These are phyloP conservation scores for Kickxella alabastrina DNA, from an alignment of 192 early-diverging fungal genomes.

Conservation along the genomic window DNA sequence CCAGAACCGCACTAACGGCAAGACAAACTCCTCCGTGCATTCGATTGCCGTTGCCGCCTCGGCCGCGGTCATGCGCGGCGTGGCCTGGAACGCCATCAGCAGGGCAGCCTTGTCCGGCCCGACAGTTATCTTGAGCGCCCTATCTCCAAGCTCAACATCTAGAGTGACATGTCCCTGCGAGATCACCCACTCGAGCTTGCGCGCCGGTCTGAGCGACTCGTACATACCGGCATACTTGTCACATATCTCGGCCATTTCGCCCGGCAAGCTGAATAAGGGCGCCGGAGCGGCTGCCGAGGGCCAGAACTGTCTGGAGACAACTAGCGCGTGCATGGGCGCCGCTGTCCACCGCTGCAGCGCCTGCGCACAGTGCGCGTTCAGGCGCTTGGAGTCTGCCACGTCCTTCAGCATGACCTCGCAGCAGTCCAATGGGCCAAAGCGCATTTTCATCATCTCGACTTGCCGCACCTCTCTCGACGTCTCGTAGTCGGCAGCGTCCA, in stretches of 20 bases:
- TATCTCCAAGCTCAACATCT: conserved; percentile 54
- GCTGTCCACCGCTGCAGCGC: no score
- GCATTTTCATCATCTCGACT: conserved; percentile 69
- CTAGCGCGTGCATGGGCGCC: no score
- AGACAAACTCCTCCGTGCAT: conserved; percentile 15
- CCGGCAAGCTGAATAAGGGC: conserved; percentile 43
- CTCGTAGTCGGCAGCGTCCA: conserved; percentile 51
- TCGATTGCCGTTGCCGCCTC: conserved; percentile 20
- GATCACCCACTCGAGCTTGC: conserved; percentile 57
- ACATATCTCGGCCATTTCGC: conserved; percentile 31
- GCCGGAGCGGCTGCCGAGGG: conserved; percentile 33
- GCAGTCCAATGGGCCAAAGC: conserved; percentile 63
- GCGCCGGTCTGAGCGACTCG: conserved; percentile 53
- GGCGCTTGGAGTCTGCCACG: conserved; percentile 66
- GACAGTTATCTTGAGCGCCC: conserved; percentile 47
- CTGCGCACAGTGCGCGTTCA: no score
- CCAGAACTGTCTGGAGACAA: conserved; percentile 71
- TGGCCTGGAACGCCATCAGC: conserved; percentile 29
- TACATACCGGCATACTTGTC: conserved; percentile 51
- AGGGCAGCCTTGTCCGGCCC: conserved; percentile 57
- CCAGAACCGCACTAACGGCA: conserved; percentile 37
- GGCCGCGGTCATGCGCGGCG: not conserved
- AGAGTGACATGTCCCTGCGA: conserved; percentile 55
- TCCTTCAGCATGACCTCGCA: conserved; percentile 84
- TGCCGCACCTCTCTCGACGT: conserved; percentile 60